A percentile compares a stretch with the other conserved stretches of the same genome.
phyloP scores from a whole-genome alignment of 2,329 filamentous ascomycete species.

The Capronia americana region DNA sequence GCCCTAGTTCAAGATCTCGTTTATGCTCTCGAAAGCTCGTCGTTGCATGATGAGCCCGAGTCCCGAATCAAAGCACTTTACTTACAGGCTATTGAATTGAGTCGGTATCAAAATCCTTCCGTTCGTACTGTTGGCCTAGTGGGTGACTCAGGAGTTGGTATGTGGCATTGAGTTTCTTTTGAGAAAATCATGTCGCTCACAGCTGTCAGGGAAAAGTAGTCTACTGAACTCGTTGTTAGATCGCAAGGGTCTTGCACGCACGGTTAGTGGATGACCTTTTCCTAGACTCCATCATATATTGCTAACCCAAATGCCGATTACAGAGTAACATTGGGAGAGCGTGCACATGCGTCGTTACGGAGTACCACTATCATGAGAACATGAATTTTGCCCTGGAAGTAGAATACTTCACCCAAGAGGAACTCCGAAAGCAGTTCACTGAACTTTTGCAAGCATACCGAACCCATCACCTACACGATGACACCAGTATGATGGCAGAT shows the following conservation, averaged over 20 bases:
- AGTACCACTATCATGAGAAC: conserved; percentile 22
- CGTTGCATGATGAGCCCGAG: conserved; percentile 11
- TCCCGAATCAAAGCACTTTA: conserved; percentile 8
- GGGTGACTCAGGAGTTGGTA: conserved; percentile 15
- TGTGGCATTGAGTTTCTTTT: not conserved
- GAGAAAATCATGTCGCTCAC: not conserved
- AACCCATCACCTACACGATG: conserved; percentile 8
- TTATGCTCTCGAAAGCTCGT: conserved; percentile 11
- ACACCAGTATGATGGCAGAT: conserved; percentile 1
- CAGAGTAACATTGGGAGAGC: conserved; percentile 15
- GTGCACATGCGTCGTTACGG: conserved; percentile 21
- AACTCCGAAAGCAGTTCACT: conserved; percentile 14
- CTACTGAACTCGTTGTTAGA: conserved; percentile 19
- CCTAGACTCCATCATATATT: not conserved
- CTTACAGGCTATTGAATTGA: conserved; percentile 16
- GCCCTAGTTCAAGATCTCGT: conserved; percentile 14
- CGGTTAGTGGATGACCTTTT: conserved; percentile 12
- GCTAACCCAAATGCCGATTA: conserved; percentile 8
- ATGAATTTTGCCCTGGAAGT: conserved; percentile 15
- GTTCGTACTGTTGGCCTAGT: conserved; percentile 18
- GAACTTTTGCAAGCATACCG: conserved; percentile 23
- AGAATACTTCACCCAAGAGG: conserved; percentile 23
- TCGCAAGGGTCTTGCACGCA: conserved; percentile 9
- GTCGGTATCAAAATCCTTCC: conserved; percentile 11
- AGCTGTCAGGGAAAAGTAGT: conserved; percentile 16